Evolutionary conservation across 2,329 filamentous ascomycete genomes (phyloP).

Genomic region (Aspergillus proliferans): DNA sequence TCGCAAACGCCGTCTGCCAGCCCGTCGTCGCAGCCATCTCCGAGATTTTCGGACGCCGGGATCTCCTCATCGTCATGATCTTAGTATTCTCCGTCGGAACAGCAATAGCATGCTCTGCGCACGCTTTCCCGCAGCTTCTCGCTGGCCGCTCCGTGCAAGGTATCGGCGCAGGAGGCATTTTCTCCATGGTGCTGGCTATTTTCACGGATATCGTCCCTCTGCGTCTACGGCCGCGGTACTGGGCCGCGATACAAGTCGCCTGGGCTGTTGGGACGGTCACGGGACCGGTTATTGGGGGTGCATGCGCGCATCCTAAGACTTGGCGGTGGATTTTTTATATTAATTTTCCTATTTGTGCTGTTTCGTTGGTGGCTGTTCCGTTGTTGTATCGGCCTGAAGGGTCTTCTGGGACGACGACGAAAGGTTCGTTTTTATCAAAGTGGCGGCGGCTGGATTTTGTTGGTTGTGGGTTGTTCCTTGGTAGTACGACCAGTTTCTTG

Average conservation of each 20-base stretch:
- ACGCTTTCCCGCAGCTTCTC: slow-evolving; percentile 42
- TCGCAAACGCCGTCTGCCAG: slow-evolving; percentile 42
- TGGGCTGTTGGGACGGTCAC: slow-evolving; percentile 36
- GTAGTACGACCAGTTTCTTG: slow-evolving; percentile 52
- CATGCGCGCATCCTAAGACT: slow-evolving; percentile 33
- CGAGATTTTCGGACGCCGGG: slow-evolving; percentile 43
- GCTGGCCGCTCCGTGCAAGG: slow-evolving; percentile 41
- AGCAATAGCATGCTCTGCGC: slow-evolving; percentile 36
- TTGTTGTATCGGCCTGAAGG: slow-evolving; percentile 50
- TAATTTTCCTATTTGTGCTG: slow-evolving; percentile 30
- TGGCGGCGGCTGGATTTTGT: slow-evolving; percentile 56
- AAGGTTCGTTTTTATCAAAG: slow-evolving; percentile 41
- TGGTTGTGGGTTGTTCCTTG: slow-evolving; percentile 57
- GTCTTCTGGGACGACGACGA: slow-evolving; percentile 29
- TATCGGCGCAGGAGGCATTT: slow-evolving; percentile 41
- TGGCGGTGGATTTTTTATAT: slow-evolving; percentile 37
- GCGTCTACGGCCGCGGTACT: slow-evolving; percentile 33
- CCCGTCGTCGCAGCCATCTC: slow-evolving; percentile 45
- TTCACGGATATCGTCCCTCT: slow-evolving; percentile 42
- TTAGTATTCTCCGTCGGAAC: slow-evolving; percentile 42
- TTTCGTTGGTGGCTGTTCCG: slow-evolving; percentile 35
- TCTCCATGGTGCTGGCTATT: slow-evolving; percentile 39
- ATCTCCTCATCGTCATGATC: slow-evolving; percentile 34
- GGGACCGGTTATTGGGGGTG: slow-evolving; percentile 38
- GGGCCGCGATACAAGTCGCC: slow-evolving; percentile 35